Evolutionary conservation across 2,329 filamentous ascomycete species (phyloP), one percentile per base, ranked within the genome.

Genomic region (Stagonosporopsis chrysanthemi): DNA sequence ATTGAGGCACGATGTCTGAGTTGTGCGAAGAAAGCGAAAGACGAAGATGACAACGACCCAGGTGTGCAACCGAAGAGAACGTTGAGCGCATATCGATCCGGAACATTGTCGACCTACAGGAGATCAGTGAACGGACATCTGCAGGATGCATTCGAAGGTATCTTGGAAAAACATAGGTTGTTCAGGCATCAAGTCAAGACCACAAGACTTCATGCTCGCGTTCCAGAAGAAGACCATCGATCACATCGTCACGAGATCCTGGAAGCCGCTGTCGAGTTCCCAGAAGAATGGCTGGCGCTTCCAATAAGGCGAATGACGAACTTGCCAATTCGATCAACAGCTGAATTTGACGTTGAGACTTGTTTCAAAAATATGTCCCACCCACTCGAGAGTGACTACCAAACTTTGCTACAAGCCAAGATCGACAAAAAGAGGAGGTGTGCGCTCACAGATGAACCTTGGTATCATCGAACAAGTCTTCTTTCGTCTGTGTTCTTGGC

Each of bases 221-320:
- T 56, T 17, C 35, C 40, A 5, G 52, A 56, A 22, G 40, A 48
- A 11, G 40, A 45, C 11, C 52, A 56, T n/a, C 40, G 12, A 14
- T 40, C 15, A n/a, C 19, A 49, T 8, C 46, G 46, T 3, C 15
- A 26, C 11, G 26, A 40, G 3, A 22, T 38, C 33, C 19, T 45
- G 26, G 11, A 3, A 14, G 22, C 26, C 15, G 45, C 46, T 38
- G 33, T 39, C 8, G 6, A n/a, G 6, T 23, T 1, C 6, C 14
- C 29, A 15, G 45, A 17, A n/a, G 45, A 28, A 19, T 35, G 26
- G 40, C 9, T 50, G 8, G 24, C 33, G n/a, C 31, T 56, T 1
- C 45, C 52, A 29, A 26, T 17, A 6, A 49, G 40, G 28, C 48
- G 52, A 6, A 26, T 56, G 4, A 38, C 17, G 26, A 35, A 45